These are phyloP conservation scores for Pseudovirgaria hyperparasitica DNA, from an alignment of 2,329 filamentous ascomycete species.

Conservation along the genomic window DNA sequence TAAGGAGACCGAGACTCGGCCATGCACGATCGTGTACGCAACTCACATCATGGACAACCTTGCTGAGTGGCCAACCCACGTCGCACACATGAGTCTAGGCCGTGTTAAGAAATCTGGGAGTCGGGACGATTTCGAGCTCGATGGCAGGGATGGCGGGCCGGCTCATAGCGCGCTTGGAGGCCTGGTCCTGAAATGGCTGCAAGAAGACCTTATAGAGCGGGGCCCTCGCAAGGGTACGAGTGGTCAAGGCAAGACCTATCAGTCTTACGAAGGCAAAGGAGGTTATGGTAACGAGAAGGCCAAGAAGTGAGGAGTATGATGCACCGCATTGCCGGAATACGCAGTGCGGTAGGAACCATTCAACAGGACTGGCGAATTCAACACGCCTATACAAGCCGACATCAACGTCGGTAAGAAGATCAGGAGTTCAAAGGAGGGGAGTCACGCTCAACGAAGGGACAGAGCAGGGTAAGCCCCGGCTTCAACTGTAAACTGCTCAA, in stretches of 20 bases:
- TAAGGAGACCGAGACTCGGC: slow-evolving; percentile 66
- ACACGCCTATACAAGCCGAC: too few species aligned
- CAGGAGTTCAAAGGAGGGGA: too few species aligned
- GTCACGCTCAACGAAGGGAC: too few species aligned
- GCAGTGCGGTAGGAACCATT: too few species aligned
- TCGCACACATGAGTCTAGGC: slow-evolving; percentile 91
- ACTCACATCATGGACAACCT: slow-evolving; percentile 96
- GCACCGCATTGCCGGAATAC: too few species aligned
- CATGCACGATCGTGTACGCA: slow-evolving; percentile 91
- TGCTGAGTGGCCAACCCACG: slow-evolving; percentile 85
- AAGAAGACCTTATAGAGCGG: slow-evolving; percentile 62
- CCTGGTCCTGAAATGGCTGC: slow-evolving; percentile 78
- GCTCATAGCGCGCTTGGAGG: slow-evolving; percentile 71
- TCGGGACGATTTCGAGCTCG: slow-evolving; percentile 54
- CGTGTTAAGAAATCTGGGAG: slow-evolving; percentile 75
- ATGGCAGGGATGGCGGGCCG: slow-evolving; percentile 32
- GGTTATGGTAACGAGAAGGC: slow-evolving; percentile 50
- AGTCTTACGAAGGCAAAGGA: slow-evolving; percentile 44
- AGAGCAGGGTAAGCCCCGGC: too few species aligned
- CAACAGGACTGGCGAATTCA: too few species aligned
- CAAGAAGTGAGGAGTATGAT: slow-evolving; percentile 3
- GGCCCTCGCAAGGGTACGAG: slow-evolving; percentile 57
- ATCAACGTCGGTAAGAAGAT: too few species aligned
- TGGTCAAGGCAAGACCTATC: slow-evolving; percentile 54
- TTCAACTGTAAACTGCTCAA: too few species aligned